Evolutionary conservation across 225 moss, liverwort and hornwort genomes (phyloP).

Genomic region (Pseudisothecium myosuroides): DNA sequence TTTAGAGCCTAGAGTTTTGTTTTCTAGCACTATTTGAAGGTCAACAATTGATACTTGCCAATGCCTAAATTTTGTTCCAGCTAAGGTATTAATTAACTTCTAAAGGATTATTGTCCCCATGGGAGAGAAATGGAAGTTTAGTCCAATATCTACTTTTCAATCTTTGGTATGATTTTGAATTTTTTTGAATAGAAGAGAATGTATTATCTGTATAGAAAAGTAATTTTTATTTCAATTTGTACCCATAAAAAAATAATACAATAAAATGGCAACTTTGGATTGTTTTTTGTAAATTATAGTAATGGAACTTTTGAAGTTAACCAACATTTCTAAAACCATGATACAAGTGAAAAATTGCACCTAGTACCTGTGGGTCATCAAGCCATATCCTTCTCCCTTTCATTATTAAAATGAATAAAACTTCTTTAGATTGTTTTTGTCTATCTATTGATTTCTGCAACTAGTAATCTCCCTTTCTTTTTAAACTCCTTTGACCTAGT

Average conservation of each 20-base stretch:
- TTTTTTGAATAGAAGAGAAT: accelerated
- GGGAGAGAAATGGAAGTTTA: neutral
- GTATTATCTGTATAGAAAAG: neutral
- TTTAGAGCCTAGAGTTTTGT: neutral
- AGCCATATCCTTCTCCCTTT: neutral
- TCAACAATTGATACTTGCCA: neutral
- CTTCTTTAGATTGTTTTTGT: accelerated
- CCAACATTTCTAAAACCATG: neutral
- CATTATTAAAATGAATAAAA: neutral
- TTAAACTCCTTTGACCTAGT: no score
- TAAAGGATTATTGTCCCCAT: neutral
- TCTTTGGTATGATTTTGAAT: neutral
- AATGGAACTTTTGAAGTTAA: neutral
- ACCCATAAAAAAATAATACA: no score
- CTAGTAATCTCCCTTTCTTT: neutral
- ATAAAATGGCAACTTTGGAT: accelerated
- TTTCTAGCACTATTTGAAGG: neutral
- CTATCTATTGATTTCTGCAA: neutral
- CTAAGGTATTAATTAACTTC: neutral
- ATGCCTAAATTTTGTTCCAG: neutral
- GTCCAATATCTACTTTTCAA: neutral
- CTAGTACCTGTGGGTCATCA: accelerated
- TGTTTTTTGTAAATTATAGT: neutral
- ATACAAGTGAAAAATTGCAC: neutral
- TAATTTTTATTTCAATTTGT: neutral